Evolutionary conservation across 306 rosid species (phyloP), one percentile per base, ranked within the genome.

Genomic region (Fagus sylvatica): DNA sequence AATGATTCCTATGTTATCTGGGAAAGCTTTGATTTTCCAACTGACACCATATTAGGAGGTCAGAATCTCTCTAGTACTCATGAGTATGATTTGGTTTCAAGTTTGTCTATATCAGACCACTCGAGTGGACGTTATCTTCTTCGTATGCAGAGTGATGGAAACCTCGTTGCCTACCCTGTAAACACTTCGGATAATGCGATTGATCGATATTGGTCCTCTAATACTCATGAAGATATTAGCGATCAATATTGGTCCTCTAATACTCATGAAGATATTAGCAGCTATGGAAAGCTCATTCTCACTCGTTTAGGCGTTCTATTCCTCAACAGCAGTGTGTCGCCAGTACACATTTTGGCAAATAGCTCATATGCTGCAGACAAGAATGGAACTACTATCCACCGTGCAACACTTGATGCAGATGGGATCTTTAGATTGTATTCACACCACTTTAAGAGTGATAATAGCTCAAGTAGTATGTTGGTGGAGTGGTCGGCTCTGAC

Each of bases 331-430:
- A 10, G 32, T 30, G 10, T 60, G 15, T 10, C 0, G 66, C 32
- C n/a, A n/a, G 1, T 65, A n/a, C 15, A 4, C 5, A n/a, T 6
- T 69, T 22, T 69, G 73, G 73, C 49, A 42, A 69, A 19, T 19
- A 39, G 73, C 49, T 7, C 36, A 1, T 60, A 60, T 60, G n/a
- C 39, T 60, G n/a, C n/a, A 5, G 11, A 60, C 5, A 60, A 60
- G 2, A 41, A 69, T 7, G 49, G 15, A 22, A 69, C 32, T 11
- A 6, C 22, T 19, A 8, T 69, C 54, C 16, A 69, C 55, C 73
- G 73, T 16, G 73, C n/a, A 69, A 69, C 73, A 19, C 73, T 69
- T 42, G 73, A 69, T 19, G 7, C 30, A 2, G 73, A 42, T 69
- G 55, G 73, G 13, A 69, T 41, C 32, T 69, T 69, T 69, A 69